Base-by-base conservation (phyloP, 2,329 filamentous ascomycete genomes). In the Hysterium pulicare region DNA sequence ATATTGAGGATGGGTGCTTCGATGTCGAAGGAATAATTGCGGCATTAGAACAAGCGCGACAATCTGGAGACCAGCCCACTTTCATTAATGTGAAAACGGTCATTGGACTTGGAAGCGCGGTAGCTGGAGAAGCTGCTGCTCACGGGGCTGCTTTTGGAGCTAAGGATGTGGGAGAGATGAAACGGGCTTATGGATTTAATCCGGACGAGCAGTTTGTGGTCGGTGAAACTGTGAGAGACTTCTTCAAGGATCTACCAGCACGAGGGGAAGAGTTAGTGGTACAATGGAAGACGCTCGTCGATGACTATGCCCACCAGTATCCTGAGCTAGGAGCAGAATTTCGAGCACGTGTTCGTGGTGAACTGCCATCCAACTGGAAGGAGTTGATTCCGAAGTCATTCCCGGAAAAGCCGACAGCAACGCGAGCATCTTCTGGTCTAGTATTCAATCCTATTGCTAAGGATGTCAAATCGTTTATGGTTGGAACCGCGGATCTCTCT, bases 401-500 rank as follows among this genome's bases (percentile, higher is more conserved):
- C 47, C 71, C 76, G 0, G 70, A 67, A 2, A 60, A 64, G 7
- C 68, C 71, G 0, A 79, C 75, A 1, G 63, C 76, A 0, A 74
- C 75, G 2, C 65, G 76, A 38, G 76, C 76, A 48, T 75, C 74
- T 0, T 69, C 72, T 5, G 75, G 75, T 0, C 51, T 77, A 3
- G 70, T 75, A 1, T 72, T 71, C 49, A 81, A 80, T 47, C 76
- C 77, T 0, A 59, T 81, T 3, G 75, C 77, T 44, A 85, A 96
- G 62, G 90, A 95, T 71, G 71, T 96, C 57, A 96, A 96, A 79
- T 76, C 76, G 59, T 97, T 97, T 85, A 84, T 93, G 71, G 89
- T 95, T 78, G 71, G 87, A 75, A 54, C 45, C 5, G 39, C 46
- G 31, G 84, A 82, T 67, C 66, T 53, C 66, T 85, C 58, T 77